These are phyloP conservation scores for Omphalea diandra DNA, from an alignment of 441 rosid genomes.

Conservation along the genomic window DNA sequence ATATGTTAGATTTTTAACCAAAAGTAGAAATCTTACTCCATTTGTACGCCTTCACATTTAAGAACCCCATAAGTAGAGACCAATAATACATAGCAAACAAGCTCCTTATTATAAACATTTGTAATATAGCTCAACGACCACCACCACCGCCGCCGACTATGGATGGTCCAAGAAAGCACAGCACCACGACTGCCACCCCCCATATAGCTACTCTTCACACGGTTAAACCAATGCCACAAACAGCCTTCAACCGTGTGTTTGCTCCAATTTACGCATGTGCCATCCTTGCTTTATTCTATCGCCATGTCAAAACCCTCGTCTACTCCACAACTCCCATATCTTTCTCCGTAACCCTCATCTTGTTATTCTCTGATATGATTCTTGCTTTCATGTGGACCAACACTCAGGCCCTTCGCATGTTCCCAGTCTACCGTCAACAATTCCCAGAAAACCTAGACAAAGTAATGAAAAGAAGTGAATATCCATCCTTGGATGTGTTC, in stretches of 20 bases:
- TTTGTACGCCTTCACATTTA: no score
- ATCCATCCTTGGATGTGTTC: conserved; percentile 60
- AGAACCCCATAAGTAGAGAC: no score
- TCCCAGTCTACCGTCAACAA: conserved; percentile 44
- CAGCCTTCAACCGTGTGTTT: conserved; percentile 43
- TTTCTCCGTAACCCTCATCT: conserved; percentile 22
- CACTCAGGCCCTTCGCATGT: conserved; percentile 35
- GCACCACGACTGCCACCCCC: background rate
- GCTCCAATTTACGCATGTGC: conserved; percentile 47
- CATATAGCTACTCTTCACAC: conserved; percentile 37
- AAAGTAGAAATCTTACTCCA: no score
- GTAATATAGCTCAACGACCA: no score
- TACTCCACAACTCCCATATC: conserved; percentile 20
- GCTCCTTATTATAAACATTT: no score
- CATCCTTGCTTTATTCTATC: conserved; percentile 46
- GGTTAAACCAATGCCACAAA: conserved; percentile 38
- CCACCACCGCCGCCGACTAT: no score
- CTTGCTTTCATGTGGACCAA: conserved; percentile 69
- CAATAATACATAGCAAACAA: no score
- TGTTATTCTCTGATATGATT: conserved; percentile 48
- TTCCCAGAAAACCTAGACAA: conserved; percentile 43
- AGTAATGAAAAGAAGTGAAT: conserved; percentile 23
- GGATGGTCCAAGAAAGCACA: no score
- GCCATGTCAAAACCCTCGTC: conserved; percentile 43
- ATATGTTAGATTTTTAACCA: no score